Conservation (phyloP, 1,139 yeast species). For the Suhomyces coccinellae region DNA sequence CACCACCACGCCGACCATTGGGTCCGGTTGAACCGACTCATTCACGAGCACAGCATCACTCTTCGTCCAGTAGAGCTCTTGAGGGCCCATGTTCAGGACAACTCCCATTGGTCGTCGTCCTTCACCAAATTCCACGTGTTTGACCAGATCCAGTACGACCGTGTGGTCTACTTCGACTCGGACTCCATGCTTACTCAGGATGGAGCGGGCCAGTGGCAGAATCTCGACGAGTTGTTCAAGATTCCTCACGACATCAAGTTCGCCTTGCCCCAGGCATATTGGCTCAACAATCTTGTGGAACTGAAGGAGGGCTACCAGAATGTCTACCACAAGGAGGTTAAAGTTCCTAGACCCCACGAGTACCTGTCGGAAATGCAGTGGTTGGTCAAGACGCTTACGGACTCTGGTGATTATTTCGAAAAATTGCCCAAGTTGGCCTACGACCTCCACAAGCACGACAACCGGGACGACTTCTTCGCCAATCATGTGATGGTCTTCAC, state of each 20-base stretch:
- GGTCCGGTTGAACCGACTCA: slow-evolving; percentile 11
- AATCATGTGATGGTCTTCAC: slow-evolving; percentile 48
- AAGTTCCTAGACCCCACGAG: slow-evolving; percentile 17
- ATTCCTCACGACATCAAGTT: slow-evolving; percentile 30
- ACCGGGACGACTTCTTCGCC: slow-evolving; percentile 35
- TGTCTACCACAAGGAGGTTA: slow-evolving; percentile 17
- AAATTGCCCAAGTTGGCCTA: slow-evolving; percentile 23
- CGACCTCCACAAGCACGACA: slow-evolving; percentile 33
- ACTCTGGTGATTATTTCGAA: slow-evolving; percentile 7
- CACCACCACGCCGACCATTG: slow-evolving; percentile 13
- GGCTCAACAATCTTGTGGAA: slow-evolving; percentile 27
- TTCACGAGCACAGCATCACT: slow-evolving; percentile 16
- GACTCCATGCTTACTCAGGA: slow-evolving; percentile 37
- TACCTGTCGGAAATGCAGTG: slow-evolving; percentile 8
- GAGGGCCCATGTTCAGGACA: slow-evolving; percentile 17
- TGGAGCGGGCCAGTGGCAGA: slow-evolving; percentile 12
- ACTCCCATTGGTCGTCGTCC: slow-evolving; percentile 49
- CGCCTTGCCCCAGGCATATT: slow-evolving; percentile 42
- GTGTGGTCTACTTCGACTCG: slow-evolving; percentile 43
- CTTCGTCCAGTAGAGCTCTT: slow-evolving; percentile 25
- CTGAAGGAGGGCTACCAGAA: slow-evolving; percentile 10
- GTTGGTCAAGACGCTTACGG: slow-evolving; percentile 9
- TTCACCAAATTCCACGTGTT: slow-evolving; percentile 58
- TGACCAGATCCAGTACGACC: slow-evolving; percentile 45
- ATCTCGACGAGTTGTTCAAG: slow-evolving; percentile 36